Conservation (phyloP, 1,284 basidiomycete species). For the Cutaneotrichosporon cavernicola region DNA sequence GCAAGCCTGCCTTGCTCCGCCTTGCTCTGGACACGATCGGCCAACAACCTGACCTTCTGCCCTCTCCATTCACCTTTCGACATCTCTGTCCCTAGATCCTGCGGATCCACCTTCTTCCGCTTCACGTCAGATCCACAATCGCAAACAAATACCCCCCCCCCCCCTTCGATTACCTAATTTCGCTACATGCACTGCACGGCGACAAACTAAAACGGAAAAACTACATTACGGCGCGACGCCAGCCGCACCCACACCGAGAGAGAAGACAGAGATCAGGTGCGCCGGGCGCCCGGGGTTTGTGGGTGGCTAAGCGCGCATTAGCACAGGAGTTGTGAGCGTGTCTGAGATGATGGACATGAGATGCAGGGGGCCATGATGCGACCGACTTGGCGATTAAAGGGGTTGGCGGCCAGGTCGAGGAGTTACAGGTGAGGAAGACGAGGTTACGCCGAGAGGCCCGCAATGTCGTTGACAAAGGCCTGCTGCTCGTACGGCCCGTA, state of each 20-base stretch:
- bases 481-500: conserved; percentile 19
- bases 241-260: conserved; percentile 5
- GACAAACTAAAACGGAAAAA: conserved; percentile 11
- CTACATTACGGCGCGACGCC: conserved; percentile 13
- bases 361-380: neutral
- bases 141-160: too few relatives aligned
- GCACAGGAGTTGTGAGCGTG: neutral
- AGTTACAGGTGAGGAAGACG: neutral
- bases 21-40: too few relatives aligned
- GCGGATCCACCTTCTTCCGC: neutral
- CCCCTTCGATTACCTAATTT: neutral
- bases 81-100: neutral
- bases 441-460: conserved; percentile 18
- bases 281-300: conserved; percentile 6
- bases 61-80: too few relatives aligned
- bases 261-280: neutral
- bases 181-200: conserved; percentile 14
- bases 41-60: too few relatives aligned
- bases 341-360: neutral
- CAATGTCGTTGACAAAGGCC: conserved; percentile 20
- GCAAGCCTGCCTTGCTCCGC: too few relatives aligned
- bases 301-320: conserved; percentile 9
- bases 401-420: neutral
- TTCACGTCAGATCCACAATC: too few relatives aligned
- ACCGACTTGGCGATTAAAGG: conserved; percentile 7